These are phyloP conservation scores for Syzygium aromaticum DNA, from an alignment of 345 rosid genomes.

Conservation along the genomic window DNA sequence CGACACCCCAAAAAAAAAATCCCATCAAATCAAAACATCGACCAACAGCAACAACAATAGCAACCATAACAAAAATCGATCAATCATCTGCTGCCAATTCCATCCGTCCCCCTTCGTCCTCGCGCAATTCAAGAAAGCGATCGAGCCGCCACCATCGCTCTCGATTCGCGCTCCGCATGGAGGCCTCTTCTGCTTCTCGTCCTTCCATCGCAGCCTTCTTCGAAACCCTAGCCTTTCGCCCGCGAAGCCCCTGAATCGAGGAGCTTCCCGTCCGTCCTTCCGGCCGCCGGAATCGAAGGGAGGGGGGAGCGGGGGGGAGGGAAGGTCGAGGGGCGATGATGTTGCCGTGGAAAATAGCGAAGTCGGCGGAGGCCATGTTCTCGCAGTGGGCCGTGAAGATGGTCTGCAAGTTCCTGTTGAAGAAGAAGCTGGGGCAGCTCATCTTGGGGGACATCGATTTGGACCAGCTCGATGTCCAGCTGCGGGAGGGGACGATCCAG, in stretches of 20 bases:
- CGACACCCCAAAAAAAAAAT: background rate
- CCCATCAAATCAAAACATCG: background rate
- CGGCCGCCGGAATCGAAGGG: background rate
- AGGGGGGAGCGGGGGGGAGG: background rate
- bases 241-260: background rate
- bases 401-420: conserved; percentile 67
- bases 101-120: background rate
- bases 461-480: conserved; percentile 93
- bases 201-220: background rate
- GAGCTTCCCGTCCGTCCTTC: background rate
- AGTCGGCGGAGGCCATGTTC: conserved; percentile 68
- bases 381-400: conserved; percentile 89
- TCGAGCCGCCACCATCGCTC: background rate
- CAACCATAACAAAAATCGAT: background rate
- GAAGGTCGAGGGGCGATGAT: conserved; percentile 14
- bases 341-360: conserved; percentile 54
- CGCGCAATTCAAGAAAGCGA: background rate
- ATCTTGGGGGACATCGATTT: conserved; percentile 84
- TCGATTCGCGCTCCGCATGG: background rate
- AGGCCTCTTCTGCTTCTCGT: background rate
- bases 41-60: background rate
- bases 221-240: background rate
- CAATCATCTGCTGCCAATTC: too few relatives aligned
- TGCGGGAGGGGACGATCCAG: conserved; percentile 62
- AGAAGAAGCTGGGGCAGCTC: conserved; percentile 86